Evolutionary conservation across 1,284 basidiomycete genomes (phyloP).

Genomic region (Sanguinoderma infundibulare): DNA sequence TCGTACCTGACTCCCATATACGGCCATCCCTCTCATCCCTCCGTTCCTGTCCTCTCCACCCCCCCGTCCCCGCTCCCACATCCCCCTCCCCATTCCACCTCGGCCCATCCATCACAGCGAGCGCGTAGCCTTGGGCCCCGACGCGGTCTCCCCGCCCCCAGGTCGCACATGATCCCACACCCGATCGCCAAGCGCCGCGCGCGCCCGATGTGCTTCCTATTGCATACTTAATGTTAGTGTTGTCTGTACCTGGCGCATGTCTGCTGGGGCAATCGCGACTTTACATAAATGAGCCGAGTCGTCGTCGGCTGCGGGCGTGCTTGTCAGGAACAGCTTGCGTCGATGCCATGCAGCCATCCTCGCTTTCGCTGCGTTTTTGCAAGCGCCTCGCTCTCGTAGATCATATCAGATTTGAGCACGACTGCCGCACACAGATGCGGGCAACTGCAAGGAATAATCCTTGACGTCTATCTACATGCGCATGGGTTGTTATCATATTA

Average conservation of each 20-base stretch:
- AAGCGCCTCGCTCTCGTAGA: not conserved
- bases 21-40: conserved; percentile 12
- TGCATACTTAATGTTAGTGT: not conserved
- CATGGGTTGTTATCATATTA: too few relatives aligned
- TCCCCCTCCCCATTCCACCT: not conserved
- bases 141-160: not conserved
- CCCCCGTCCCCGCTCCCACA: conserved; percentile 10
- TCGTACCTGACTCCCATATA: conserved; percentile 23
- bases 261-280: not conserved
- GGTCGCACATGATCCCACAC: not conserved
- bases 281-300: not conserved
- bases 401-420: not conserved
- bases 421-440: too few relatives aligned
- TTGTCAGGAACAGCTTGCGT: not conserved
- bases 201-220: conserved; percentile 1
- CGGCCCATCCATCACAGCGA: not conserved
- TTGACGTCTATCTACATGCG: too few relatives aligned
- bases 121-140: not conserved
- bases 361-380: not conserved
- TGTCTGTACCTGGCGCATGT: conserved; percentile 3
- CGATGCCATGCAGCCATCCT: not conserved
- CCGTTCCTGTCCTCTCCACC: conserved; percentile 13
- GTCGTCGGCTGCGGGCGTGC: not conserved
- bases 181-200: conserved; percentile 6
- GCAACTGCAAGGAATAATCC: too few relatives aligned